phyloP scores from a whole-genome alignment of 306 rosid species.

The Cucurbita pepo region DNA sequence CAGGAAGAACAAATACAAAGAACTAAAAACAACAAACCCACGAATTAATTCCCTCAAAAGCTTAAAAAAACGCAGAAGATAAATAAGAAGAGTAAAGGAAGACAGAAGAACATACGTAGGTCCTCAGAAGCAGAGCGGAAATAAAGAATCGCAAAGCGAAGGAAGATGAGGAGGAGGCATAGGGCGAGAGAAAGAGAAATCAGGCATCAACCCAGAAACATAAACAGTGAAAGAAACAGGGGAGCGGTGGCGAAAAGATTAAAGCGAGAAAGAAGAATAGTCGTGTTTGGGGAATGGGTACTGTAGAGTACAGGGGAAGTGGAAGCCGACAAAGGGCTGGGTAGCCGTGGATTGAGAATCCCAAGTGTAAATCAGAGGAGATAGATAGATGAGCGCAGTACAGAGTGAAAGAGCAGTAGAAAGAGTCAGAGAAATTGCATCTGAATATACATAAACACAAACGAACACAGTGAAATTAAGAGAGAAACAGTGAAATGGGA shows the following conservation, averaged over 20 bases:
- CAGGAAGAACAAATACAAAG: not conserved
- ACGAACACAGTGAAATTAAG: not conserved
- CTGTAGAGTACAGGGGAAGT: not conserved
- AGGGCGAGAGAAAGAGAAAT: not conserved
- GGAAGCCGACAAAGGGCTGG: slow-evolving; percentile 28
- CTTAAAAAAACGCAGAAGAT: not conserved
- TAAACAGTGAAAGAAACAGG: not conserved
- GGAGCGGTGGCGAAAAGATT: not conserved
- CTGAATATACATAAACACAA: not conserved
- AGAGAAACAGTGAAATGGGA: not conserved
- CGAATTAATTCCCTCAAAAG: not conserved
- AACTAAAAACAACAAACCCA: not conserved
- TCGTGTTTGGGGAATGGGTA: not conserved
- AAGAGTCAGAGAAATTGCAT: slow-evolving; percentile 8
- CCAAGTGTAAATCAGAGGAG: slow-evolving; percentile 29
- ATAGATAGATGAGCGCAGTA: not conserved
- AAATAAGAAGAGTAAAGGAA: not conserved
- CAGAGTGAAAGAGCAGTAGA: not conserved
- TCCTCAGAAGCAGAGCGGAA: not conserved
- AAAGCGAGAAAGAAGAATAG: not conserved
- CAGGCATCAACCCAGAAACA: not conserved
- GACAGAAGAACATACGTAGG: not conserved
- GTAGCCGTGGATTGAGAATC: slow-evolving; percentile 53
- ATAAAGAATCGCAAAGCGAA: not conserved
- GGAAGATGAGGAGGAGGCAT: not conserved